Conservation (phyloP, 495 filamentous ascomycete genomes). For the Aspergillus heteromorphus region DNA sequence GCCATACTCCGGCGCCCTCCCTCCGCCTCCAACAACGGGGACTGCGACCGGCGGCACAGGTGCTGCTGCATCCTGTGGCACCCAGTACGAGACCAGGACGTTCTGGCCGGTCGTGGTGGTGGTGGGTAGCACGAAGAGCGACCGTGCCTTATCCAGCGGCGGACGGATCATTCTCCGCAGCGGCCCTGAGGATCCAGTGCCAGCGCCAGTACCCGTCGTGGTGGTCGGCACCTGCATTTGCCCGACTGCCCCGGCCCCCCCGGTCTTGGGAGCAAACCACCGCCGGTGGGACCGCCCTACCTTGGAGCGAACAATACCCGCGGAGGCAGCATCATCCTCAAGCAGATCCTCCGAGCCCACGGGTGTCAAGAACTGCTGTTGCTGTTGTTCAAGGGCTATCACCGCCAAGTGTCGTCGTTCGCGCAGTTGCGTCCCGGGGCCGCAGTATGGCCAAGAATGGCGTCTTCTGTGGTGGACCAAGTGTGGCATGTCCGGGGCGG, state of each 20-base stretch:
- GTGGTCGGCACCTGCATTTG: neutral
- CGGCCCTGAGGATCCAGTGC: neutral
- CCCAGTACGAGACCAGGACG: constrained; percentile 23
- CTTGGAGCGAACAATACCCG: constrained; percentile 29
- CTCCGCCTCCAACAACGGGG: neutral
- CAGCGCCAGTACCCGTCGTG: too few species aligned
- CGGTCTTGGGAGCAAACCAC: constrained; percentile 10
- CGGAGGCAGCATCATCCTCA: constrained; percentile 30
- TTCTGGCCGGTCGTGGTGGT: constrained; percentile 16
- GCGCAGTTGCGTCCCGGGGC: constrained; percentile 13
- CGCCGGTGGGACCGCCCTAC: constrained; percentile 17
- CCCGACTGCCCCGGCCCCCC: neutral
- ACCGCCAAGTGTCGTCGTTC: constrained; percentile 8
- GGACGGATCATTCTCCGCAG: constrained; percentile 33
- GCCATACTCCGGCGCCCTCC: constrained; percentile 1
- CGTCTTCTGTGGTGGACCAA: constrained; percentile 30
- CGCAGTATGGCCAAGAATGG: constrained; percentile 40
- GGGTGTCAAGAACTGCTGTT: constrained; percentile 15
- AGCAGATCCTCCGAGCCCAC: constrained; percentile 20
- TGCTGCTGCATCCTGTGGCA: constrained; percentile 11
- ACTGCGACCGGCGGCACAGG: neutral
- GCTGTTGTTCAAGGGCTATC: constrained; percentile 6
- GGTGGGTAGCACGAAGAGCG: constrained; percentile 30
- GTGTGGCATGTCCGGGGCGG: constrained; percentile 22
- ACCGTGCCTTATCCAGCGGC: constrained; percentile 31